Base-by-base conservation (phyloP, 192 early-diverging fungal genomes). In the Coemansia sp. region DNA sequence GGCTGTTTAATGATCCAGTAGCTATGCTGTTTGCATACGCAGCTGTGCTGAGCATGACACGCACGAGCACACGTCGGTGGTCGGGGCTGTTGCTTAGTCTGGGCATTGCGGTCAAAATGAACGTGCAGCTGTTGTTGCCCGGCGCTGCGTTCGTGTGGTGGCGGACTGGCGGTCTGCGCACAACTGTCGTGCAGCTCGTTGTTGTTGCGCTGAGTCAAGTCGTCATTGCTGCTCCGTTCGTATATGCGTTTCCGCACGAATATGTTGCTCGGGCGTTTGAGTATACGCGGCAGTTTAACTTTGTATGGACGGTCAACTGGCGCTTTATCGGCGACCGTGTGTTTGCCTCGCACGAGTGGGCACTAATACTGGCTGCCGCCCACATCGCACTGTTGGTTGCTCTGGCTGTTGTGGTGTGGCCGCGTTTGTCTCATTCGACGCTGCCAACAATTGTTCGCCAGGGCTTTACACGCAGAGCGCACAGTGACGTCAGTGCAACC, bases 261-360 rank as follows among this genome's bases (percentile, higher is more conserved):
- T 97, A 96, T 73, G 23, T 96, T 13, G 57, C 65, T 2, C 71
- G 86, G 5, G 88, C 96, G 0, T 98, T 98, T 73, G 96, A 98
- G 52, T 93, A 95, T 73, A 72, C 75, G 0, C 85, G 96, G 16
- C 85, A 85, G 41, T 98, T 98, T 71, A 66, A 88, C 54, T 96
- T 88, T 75, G 86, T 87, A 24, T 97, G 95, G 94, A 97, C 96
- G 0, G 94, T 96, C 11, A 98, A 98, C 64, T 98, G 96, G 96
- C 82, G 88, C 41, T 90, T 97, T 62, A 45, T 96, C 6, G 82
- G 84, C 45, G 84, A 88, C 48, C 70, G 84, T 11, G 75, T 81
- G 12, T 98, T 98, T 78, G 43, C 82, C 22, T 88, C 85, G 65
- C 23, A 19, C 4, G 41, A 48, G 2, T 93, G 91, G 71, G 84